Conservation (phyloP, 768 basidiomycete genomes). For the Russula emetica region DNA sequence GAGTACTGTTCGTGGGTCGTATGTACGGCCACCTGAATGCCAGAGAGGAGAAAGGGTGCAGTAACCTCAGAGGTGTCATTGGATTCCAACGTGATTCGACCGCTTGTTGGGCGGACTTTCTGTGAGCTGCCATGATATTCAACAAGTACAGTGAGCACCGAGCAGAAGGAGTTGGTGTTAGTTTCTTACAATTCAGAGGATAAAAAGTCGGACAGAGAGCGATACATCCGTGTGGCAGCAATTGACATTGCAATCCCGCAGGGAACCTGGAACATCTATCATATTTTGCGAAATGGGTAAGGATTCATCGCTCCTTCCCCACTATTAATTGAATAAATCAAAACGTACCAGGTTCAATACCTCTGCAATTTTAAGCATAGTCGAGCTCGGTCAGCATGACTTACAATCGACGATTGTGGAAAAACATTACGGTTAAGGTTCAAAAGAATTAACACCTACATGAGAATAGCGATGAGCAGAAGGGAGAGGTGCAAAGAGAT, state of each 20-base stretch:
- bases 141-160: not conserved
- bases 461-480: not conserved
- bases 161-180: too few relatives aligned
- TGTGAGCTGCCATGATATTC: not conserved
- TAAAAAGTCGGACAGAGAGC: too few relatives aligned
- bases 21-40: too few relatives aligned
- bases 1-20: not conserved
- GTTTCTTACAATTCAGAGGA: not conserved
- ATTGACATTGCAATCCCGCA: not conserved
- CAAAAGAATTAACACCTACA: not conserved
- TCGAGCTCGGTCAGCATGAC: not conserved
- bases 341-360: not conserved
- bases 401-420: not conserved
- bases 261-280: not conserved
- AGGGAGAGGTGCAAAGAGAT: not conserved
- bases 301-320: too few relatives aligned
- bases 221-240: too few relatives aligned
- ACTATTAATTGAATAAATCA: not conserved
- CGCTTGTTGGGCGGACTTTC: too few relatives aligned
- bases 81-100: not conserved
- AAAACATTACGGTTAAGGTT: not conserved
- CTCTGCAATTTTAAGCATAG: not conserved
- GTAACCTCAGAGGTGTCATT: too few relatives aligned
- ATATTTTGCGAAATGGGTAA: not conserved
- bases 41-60: too few relatives aligned